Evolutionary conservation across 106 monocot species (phyloP).

Genomic region (Dendrobium huoshanense): DNA sequence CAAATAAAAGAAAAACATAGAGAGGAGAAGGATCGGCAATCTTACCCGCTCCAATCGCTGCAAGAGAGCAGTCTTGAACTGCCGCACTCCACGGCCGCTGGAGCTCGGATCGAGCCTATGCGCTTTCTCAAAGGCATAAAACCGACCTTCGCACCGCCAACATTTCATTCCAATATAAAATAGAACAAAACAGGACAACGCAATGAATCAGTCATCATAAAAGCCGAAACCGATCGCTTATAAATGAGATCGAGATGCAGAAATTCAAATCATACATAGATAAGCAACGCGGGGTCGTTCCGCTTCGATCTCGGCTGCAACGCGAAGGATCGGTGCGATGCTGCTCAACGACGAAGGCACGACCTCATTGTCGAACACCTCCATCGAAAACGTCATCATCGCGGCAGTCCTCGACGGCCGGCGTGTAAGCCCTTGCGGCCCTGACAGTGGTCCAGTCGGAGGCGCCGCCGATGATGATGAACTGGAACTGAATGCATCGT

Average conservation of each 20-base stretch:
- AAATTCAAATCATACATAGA: constrained; percentile 48
- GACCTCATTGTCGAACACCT: constrained; percentile 98
- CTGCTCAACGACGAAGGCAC: constrained; percentile 76
- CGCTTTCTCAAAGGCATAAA: constrained; percentile 83
- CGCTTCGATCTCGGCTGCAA: constrained; percentile 83
- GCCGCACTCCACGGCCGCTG: constrained; percentile 68
- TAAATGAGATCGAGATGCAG: not conserved
- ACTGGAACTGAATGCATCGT: not conserved
- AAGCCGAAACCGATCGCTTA: not conserved
- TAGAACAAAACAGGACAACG: not conserved
- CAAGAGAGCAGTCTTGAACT: constrained; percentile 68
- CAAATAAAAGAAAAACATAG: not conserved
- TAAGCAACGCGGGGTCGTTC: constrained; percentile 94
- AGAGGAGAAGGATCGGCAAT: not conserved
- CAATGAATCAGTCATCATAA: not conserved
- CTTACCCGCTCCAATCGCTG: constrained; percentile 63
- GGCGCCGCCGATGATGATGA: not conserved
- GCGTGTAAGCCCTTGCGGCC: constrained; percentile 55
- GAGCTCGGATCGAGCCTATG: constrained; percentile 71
- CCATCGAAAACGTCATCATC: constrained; percentile 81
- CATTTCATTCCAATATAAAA: not conserved
- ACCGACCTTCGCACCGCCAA: constrained; percentile 40
- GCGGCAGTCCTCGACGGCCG: constrained; percentile 76
- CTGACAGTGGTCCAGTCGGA: constrained; percentile 21
- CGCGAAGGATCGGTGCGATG: constrained; percentile 83